Evolutionary conservation across 495 filamentous ascomycete species (phyloP).

Genomic region (Neurospora sp.): DNA sequence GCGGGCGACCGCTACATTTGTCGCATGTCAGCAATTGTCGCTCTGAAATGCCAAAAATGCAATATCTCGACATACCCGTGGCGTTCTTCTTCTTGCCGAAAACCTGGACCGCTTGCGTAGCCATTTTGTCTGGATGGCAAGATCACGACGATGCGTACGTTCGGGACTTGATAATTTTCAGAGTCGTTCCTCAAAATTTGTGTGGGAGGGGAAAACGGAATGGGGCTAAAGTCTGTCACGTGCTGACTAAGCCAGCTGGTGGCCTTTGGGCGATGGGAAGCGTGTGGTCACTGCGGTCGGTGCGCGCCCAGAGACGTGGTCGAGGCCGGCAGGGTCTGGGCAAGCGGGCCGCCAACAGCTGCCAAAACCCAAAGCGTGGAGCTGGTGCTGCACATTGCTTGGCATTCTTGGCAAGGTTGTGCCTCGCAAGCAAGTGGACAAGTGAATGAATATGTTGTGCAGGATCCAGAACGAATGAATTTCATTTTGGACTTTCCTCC

Average conservation of each 20-base stretch:
- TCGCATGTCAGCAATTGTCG: conserved; percentile 4
- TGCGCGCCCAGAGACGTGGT: not conserved
- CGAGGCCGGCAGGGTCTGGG: not conserved
- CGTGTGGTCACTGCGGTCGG: not conserved
- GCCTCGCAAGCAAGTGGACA: not conserved
- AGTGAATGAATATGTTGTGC: not conserved
- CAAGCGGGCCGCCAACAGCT: not conserved
- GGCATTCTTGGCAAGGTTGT: not conserved
- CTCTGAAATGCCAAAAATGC: not conserved
- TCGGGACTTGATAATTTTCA: conserved; percentile 7
- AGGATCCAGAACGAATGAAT: not conserved
- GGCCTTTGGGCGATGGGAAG: not conserved
- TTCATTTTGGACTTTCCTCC: not conserved
- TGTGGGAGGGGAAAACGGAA: conserved; percentile 28
- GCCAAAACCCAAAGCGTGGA: not conserved
- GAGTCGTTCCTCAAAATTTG: conserved; percentile 18
- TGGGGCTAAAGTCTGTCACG: conserved; percentile 26
- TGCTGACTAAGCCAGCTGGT: conserved; percentile 7
- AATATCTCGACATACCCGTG: conserved; percentile 21
- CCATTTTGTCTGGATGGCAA: conserved; percentile 27
- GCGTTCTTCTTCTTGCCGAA: conserved; percentile 36
- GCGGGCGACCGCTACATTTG: conserved; percentile 26
- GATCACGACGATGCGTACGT: conserved; percentile 25
- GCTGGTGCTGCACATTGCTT: not conserved
- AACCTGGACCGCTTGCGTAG: conserved; percentile 27